Base-by-base conservation (phyloP, 352 stramenopile genomes). In the Phytophthora lateralis region DNA sequence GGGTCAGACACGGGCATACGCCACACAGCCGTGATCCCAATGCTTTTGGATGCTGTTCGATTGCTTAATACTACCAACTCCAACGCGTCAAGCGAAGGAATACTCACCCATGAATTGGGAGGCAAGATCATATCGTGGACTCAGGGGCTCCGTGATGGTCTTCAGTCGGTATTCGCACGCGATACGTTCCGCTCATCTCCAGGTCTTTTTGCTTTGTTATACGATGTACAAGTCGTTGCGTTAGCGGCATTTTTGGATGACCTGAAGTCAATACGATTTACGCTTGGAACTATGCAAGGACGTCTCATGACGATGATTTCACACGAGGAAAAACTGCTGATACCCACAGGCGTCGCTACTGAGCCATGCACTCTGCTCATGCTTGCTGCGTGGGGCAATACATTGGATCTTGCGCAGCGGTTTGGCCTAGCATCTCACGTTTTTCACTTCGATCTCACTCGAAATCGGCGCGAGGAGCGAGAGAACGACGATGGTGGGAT, bases 161-260 rank as follows among this genome's bases (percentile, higher is more conserved):
- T 79, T 24, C 46, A 60, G 29, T 73, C 65, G 1, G 49, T 35
- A 6, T 69, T 79, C 29, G 29, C 63, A 5, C 52, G 57, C 11
- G 46, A 58, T 29, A 63, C 44, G 24, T 80, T 80, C 43, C 66
- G 56, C 8, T 63, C 35, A 21, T 75, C 72, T 6, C 44, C 69
- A 18, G 69, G 60, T 1, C 62, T 83, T 2, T 76, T 79, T 37
- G 75, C 66, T 15, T 41, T 85, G 29, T 50, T 73, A 44, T 87
- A 87, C 42, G 78, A 87, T 21, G 30, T 83, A 17, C 73, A 85
- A 29, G 50, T 83, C 18, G 78, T 67, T 5, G 46, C 60, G 8
- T 63, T 87, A 21, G 69, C 75, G 1, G 70, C 73, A 12, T 83
- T 80, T 55, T n/a, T 81, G n/a, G 56, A 83, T 61, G 55, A 85